Percentiles rank a stretch among this genome's conserved stretches.
Evolutionary conservation across 164 flowering plant species (phyloP).

Genomic region (Umbellularia californica): DNA sequence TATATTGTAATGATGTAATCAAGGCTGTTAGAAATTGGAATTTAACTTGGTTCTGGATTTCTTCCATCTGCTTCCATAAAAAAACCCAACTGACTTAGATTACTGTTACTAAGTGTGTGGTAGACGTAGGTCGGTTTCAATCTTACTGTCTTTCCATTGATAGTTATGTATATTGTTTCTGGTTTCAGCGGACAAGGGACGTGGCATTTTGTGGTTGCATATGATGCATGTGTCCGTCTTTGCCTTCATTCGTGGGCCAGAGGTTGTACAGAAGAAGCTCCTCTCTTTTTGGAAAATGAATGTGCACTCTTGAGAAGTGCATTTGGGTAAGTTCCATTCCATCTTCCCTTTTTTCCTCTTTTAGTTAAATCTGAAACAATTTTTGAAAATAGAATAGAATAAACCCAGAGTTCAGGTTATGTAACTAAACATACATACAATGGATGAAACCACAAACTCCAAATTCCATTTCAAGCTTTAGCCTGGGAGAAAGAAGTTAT

Average conservation of each 20-base stretch:
- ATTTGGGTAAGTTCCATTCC: conserved; percentile 57
- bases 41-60: conserved; percentile 3
- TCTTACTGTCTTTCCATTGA: not conserved
- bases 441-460: not conserved
- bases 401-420: not conserved
- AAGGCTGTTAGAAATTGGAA: conserved; percentile 4
- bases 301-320: conserved; percentile 67
- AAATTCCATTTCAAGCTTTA: not conserved
- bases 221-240: conserved; percentile 92
- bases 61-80: not conserved
- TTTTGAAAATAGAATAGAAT: not conserved
- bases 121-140: not conserved
- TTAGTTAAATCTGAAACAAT: not conserved
- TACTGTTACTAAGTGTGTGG: not conserved
- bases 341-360: conserved; percentile 2
- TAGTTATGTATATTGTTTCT: not conserved
- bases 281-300: conserved; percentile 82
- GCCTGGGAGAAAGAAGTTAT: not conserved
- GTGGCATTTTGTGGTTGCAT: conserved; percentile 84
- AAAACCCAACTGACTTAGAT: not conserved
- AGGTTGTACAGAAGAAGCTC: conserved; percentile 75
- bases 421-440: not conserved
- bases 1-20: conserved; percentile 15
- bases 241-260: conserved; percentile 95
- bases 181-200: conserved; percentile 72